phyloP scores from a whole-genome alignment of 139 green algal species.

The Deuterostichococcus epilithicus region DNA sequence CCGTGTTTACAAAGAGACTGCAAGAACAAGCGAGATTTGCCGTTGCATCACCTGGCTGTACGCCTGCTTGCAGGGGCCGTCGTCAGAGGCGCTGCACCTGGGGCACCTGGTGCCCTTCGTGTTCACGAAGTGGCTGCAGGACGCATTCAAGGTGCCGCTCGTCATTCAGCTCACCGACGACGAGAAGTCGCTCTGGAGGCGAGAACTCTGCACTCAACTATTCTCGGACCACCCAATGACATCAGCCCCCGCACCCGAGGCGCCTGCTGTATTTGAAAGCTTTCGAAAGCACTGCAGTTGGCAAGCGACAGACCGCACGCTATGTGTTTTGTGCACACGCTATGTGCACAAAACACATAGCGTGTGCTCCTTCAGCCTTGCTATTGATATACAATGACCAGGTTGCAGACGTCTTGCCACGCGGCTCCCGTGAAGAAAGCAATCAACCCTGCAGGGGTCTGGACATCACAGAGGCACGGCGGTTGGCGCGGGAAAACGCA shows the following conservation, averaged over 20 bases:
- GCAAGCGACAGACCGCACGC: too few relatives aligned
- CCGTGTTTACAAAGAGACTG: conserved; percentile 95
- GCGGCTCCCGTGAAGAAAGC: too few relatives aligned
- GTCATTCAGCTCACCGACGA: conserved; percentile 99
- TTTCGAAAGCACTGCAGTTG: too few relatives aligned
- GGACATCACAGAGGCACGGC: conserved; percentile 71
- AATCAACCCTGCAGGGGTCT: conserved; percentile 45
- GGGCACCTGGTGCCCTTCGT: conserved; percentile 97
- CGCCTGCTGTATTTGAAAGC: too few relatives aligned
- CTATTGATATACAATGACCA: too few relatives aligned
- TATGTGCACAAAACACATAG: too few relatives aligned
- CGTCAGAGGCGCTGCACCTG: conserved; percentile 93
- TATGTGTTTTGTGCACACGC: too few relatives aligned
- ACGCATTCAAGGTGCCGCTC: conserved; percentile 94
- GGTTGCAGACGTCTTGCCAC: too few relatives aligned
- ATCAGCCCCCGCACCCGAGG: too few relatives aligned
- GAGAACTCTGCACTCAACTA: too few relatives aligned
- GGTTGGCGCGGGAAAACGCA: conserved; percentile 85
- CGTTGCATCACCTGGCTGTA: conserved; percentile 53
- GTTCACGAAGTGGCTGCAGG: conserved; percentile 92
- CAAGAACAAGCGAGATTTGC: conserved; percentile 60
- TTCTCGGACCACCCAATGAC: too few relatives aligned
- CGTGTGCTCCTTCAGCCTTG: too few relatives aligned
- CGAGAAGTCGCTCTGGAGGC: conserved; percentile 92
- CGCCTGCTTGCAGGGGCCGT: conserved; percentile 69